A percentile compares a stretch with the other conserved stretches of the same genome.
These are phyloP conservation scores for Calycina marina DNA, from an alignment of 2,329 filamentous ascomycete genomes.

Conservation along the genomic window DNA sequence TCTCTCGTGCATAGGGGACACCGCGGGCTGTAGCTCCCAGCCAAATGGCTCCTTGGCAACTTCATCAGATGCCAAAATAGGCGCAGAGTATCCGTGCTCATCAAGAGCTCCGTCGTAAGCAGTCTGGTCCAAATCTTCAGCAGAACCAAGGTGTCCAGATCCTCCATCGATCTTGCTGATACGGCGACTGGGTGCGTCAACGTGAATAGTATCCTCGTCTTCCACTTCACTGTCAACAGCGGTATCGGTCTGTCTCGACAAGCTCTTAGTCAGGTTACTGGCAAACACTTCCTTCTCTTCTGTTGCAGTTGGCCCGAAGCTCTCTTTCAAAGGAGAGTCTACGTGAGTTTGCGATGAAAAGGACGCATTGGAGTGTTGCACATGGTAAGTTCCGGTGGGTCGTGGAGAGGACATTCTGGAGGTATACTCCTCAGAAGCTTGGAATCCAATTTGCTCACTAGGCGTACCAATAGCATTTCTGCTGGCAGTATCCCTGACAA, in stretches of 20 bases:
- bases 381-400: slow-evolving; percentile 28
- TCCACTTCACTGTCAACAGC: slow-evolving; percentile 32
- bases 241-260: slow-evolving; percentile 21
- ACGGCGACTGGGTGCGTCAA: slow-evolving; percentile 48
- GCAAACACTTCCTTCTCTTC: slow-evolving; percentile 16
- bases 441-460: slow-evolving; percentile 80
- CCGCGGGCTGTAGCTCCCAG: slow-evolving; percentile 62
- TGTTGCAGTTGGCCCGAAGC: slow-evolving; percentile 27
- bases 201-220: slow-evolving; percentile 55
- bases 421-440: slow-evolving; percentile 72
- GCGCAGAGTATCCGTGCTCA: slow-evolving; percentile 51
- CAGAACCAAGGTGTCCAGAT: slow-evolving; percentile 26
- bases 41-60: slow-evolving; percentile 57
- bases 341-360: slow-evolving; percentile 25
- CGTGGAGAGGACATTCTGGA: slow-evolving; percentile 60
- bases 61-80: slow-evolving; percentile 83
- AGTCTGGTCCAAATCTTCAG: slow-evolving; percentile 33
- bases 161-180: slow-evolving; percentile 29
- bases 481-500: slow-evolving; percentile 58
- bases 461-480: slow-evolving; percentile 54
- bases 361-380: slow-evolving; percentile 29
- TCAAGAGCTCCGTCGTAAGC: slow-evolving; percentile 35
- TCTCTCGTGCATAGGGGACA: slow-evolving; percentile 58
- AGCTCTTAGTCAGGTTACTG: slow-evolving; percentile 25
- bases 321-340: slow-evolving; percentile 27